phyloP scores from a whole-genome alignment of 2,329 filamentous ascomycete species.

The Phialocephala subalpina region DNA sequence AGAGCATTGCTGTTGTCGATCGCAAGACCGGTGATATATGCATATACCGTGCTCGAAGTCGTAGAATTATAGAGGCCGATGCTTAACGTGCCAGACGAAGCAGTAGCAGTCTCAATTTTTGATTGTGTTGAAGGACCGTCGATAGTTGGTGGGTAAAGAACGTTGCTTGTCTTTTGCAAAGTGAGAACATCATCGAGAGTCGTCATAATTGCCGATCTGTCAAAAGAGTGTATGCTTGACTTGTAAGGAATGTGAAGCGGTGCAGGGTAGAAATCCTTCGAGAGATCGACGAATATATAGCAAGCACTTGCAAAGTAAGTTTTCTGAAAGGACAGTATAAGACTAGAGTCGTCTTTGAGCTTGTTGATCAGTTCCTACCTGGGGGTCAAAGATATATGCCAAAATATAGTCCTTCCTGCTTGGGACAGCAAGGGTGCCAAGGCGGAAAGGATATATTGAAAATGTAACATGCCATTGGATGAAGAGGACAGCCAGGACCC shows the following conservation, averaged over 20 bases:
- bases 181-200: slow-evolving; percentile 31
- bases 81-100: slow-evolving; percentile 52
- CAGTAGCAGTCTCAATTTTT: slow-evolving; percentile 4
- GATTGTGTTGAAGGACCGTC: slow-evolving; percentile 8
- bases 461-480: slow-evolving; percentile 23
- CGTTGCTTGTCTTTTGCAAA: slow-evolving; percentile 24
- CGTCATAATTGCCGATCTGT: slow-evolving; percentile 26
- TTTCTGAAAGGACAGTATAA: background rate
- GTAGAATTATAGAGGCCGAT: slow-evolving; percentile 75
- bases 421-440: slow-evolving; percentile 5
- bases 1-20: slow-evolving; percentile 65
- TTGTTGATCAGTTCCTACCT: background rate
- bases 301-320: background rate
- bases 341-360: background rate
- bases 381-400: background rate
- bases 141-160: slow-evolving; percentile 27
- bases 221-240: slow-evolving; percentile 14
- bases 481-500: background rate
- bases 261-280: slow-evolving; percentile 2
- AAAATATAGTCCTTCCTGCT: background rate
- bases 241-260: slow-evolving; percentile 7
- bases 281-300: background rate
- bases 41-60: slow-evolving; percentile 65
- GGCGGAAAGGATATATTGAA: background rate
- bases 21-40: slow-evolving; percentile 74